A percentile compares a stretch with the other conserved stretches of the same genome.
These are phyloP conservation scores for Pestalotiopsis fici DNA, from an alignment of 2,329 filamentous ascomycete species.

Conservation along the genomic window DNA sequence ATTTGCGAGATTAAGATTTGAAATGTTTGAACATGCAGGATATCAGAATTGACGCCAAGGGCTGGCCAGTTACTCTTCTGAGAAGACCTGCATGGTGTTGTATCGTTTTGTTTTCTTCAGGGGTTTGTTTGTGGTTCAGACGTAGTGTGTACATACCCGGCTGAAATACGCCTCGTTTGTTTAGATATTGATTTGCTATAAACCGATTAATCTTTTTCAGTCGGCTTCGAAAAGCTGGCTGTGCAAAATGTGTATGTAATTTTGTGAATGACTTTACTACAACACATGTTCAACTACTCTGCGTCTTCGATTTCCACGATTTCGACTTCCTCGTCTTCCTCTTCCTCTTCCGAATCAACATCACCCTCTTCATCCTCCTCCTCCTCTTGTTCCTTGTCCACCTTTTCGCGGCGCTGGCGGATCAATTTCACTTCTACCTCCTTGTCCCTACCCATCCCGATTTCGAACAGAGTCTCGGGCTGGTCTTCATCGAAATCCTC, in stretches of 20 bases:
- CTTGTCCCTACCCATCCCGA: constrained; percentile 18
- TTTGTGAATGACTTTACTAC: no score
- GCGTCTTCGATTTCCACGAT: no score
- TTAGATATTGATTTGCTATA: constrained; percentile 5
- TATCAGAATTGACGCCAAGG: not conserved
- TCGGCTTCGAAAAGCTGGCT: no score
- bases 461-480: constrained; percentile 17
- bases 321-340: not conserved
- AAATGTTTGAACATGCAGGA: not conserved
- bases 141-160: not conserved
- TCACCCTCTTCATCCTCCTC: not conserved
- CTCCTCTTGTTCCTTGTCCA: not conserved
- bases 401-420: not conserved
- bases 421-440: constrained; percentile 16
- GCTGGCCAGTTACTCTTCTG: not conserved
- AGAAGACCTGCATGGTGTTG: not conserved
- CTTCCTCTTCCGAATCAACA: not conserved
- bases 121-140: not conserved
- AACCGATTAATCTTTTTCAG: not conserved
- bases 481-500: constrained; percentile 28
- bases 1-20: constrained; percentile 13
- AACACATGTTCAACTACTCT: no score
- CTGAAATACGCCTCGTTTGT: not conserved
- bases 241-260: no score
- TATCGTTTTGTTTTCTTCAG: not conserved